A percentile compares a stretch with the other conserved stretches of the same genome.
Evolutionary conservation across 768 basidiomycete species (phyloP).

Genomic region (Chalciporus chontae): DNA sequence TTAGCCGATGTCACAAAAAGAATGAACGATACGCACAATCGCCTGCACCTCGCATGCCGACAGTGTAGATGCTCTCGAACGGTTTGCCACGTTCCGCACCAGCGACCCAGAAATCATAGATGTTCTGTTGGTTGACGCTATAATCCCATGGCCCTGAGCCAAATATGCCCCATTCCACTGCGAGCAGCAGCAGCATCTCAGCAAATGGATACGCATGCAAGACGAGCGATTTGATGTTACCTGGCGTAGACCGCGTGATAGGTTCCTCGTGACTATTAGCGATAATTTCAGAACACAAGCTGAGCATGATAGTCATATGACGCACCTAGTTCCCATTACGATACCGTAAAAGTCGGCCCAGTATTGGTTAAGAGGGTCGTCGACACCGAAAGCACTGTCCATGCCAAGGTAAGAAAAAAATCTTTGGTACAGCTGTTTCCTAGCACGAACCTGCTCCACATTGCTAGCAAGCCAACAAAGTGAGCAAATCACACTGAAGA

Average conservation of each 20-base stretch:
- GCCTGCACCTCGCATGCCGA: conserved; percentile 41
- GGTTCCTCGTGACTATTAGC: conserved; percentile 61
- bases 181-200: background rate
- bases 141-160: conserved; percentile 49
- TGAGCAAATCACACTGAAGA: background rate
- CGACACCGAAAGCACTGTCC: conserved; percentile 45
- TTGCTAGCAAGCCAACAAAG: conserved; percentile 8
- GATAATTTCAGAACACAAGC: background rate
- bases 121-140: conserved; percentile 44
- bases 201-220: too few relatives aligned
- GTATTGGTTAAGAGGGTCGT: conserved; percentile 54
- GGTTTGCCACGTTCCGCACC: conserved; percentile 52
- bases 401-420: background rate
- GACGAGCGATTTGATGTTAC: background rate
- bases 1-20: too few relatives aligned
- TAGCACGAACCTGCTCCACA: conserved; percentile 13
- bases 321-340: conserved; percentile 63
- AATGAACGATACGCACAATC: background rate
- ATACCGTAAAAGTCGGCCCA: conserved; percentile 53
- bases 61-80: conserved; percentile 60
- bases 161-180: conserved; percentile 52
- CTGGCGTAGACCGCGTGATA: conserved; percentile 51
- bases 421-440: background rate
- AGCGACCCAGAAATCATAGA: conserved; percentile 41
- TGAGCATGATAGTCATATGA: background rate